These are phyloP conservation scores for Colletotrichum truncatum DNA, from an alignment of 2,329 filamentous ascomycete genomes.

Conservation along the genomic window DNA sequence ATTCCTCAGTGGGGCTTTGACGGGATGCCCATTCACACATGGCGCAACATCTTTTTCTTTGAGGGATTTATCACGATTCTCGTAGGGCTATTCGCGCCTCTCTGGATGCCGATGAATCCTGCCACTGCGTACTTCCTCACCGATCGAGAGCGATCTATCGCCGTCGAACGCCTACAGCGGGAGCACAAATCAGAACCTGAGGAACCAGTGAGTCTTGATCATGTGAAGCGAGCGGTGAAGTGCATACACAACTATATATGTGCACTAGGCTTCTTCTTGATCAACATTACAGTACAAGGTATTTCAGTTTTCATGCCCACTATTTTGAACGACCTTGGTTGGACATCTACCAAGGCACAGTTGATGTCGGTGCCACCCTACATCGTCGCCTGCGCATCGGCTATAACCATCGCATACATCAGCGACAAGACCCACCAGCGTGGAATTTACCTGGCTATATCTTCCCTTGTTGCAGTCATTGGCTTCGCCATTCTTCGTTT, in stretches of 20 bases:
- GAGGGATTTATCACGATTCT: conserved; percentile 65
- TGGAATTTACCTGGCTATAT: conserved; percentile 49
- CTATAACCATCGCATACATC: conserved; percentile 47
- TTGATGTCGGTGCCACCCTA: conserved; percentile 56
- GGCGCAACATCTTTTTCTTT: conserved; percentile 72
- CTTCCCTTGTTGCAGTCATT: conserved; percentile 52
- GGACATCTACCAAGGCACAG: conserved; percentile 49
- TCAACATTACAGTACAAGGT: conserved; percentile 68
- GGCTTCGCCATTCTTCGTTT: conserved; percentile 64
- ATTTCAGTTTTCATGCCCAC: conserved; percentile 60
- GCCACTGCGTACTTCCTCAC: conserved; percentile 58
- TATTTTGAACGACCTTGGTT: conserved; percentile 53
- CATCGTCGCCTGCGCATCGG: conserved; percentile 48
- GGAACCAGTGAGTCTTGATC: conserved; percentile 56
- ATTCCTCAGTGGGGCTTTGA: conserved; percentile 62
- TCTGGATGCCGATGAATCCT: conserved; percentile 61
- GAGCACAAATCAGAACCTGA: conserved; percentile 56
- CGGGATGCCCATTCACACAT: conserved; percentile 54
- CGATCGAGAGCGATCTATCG: conserved; percentile 63
- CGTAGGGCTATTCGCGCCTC: conserved; percentile 56
- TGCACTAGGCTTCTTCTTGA: conserved; percentile 65
- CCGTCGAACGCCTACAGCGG: conserved; percentile 57
- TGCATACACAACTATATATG: conserved; percentile 70
- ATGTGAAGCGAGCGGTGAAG: conserved; percentile 59
- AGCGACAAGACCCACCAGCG: conserved; percentile 49